Base-by-base conservation (phyloP, 2,329 filamentous ascomycete genomes). In the Hymenotorrendiella dingleyae region DNA sequence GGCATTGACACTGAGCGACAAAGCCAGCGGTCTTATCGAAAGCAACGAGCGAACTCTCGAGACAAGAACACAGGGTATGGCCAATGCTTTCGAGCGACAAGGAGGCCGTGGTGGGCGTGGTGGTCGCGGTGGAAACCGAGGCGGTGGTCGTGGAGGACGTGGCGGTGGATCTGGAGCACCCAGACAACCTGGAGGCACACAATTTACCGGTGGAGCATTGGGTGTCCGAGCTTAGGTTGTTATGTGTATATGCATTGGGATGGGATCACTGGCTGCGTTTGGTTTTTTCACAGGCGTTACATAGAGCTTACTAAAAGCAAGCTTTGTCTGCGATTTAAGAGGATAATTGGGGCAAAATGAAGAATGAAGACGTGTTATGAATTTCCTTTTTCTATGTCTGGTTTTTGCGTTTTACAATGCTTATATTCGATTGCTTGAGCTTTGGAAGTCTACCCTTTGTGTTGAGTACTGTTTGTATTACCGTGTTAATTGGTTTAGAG, bases 21-120 rank as follows among this genome's bases (percentile, higher is more conserved):
- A 97, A 78, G 91, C 93, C 45, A 94, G 89, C 63, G 81, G 84
- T 40, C 83, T 98, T 47, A 95, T 97, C 62, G 94, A 98, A 76
- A 83, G 83, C 57, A 98, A 98, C 71, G 93, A 98, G 74, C 84
- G 94, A 66, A 94, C 91, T 19, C 77, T 98, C 56, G 93, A 98
- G 74, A 90, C 96, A 66, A 82, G 93, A 63, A 97, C 94, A 56
- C 89, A 96, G 66, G 93, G 93, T 57, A 95, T 90, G 55, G 82
- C 87, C 46, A 94, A 94, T 61, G 91, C 89, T 21, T 97, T 97
- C 68, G 90, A 96, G 74, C 75, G 91, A 64, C 88, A 95, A 71
- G 86, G 87, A 53, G 86, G 86, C 44, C 78, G 84, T 52, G 80
- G 84, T 36, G 86, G 78, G 50, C 35, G 41, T 14, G 80, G 84